These are phyloP conservation scores for Carex littledalei DNA, from an alignment of 176 grass and related monocot genomes.

Conservation along the genomic window DNA sequence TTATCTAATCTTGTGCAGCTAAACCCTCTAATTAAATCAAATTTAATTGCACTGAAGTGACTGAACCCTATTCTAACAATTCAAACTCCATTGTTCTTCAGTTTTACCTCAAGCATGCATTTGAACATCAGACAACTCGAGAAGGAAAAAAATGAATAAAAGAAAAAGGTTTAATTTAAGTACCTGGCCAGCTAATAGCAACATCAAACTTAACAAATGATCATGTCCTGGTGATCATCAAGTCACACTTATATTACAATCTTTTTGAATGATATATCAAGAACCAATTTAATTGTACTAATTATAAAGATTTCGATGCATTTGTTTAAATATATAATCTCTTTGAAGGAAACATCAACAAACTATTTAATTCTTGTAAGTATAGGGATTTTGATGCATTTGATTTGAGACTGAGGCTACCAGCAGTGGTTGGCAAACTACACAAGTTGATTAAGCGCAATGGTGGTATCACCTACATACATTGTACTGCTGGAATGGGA, in stretches of 20 bases:
- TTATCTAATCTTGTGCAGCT: neutral
- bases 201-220: neutral
- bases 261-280: neutral
- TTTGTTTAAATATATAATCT: slow-evolving; percentile 41
- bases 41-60: neutral
- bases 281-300: neutral
- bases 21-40: neutral
- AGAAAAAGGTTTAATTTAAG: neutral
- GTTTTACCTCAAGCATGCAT: neutral
- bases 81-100: neutral
- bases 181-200: neutral
- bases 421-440: slow-evolving; percentile 84
- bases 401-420: slow-evolving; percentile 96
- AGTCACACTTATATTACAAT: slow-evolving; percentile 17
- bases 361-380: neutral
- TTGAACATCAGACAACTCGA: neutral
- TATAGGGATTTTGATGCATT: slow-evolving; percentile 99
- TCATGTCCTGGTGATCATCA: neutral
- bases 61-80: neutral
- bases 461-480: slow-evolving; percentile 88
- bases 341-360: neutral
- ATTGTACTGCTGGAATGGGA: slow-evolving; percentile 98
- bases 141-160: neutral
- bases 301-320: slow-evolving; percentile 74
- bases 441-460: slow-evolving; percentile 63